Evolutionary conservation across 2,329 filamentous ascomycete species (phyloP).

Genomic region (Penicillium nordicum): DNA sequence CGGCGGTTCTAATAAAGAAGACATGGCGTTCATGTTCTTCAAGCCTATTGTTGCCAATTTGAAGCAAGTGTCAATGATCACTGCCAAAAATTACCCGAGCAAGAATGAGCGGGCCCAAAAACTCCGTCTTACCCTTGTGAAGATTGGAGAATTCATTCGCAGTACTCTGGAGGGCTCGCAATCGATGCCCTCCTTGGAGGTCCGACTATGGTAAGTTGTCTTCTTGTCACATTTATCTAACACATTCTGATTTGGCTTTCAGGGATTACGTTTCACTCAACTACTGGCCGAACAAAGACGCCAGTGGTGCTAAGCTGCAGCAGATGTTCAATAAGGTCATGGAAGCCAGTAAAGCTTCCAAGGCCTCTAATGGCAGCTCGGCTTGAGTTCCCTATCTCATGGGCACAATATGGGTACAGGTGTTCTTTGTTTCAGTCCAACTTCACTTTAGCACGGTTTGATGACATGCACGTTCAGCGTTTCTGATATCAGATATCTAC

Average conservation of each 20-base stretch:
- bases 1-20: constrained; percentile 33
- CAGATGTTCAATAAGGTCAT: constrained; percentile 39
- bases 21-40: constrained; percentile 46
- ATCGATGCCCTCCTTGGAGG: constrained; percentile 41
- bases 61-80: constrained; percentile 44
- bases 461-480: constrained; percentile 18
- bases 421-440: constrained; percentile 6
- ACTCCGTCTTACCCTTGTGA: constrained; percentile 42
- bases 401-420: neutral
- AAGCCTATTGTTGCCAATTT: constrained; percentile 46
- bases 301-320: constrained; percentile 35
- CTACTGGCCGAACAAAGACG: constrained; percentile 48
- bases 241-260: constrained; percentile 23
- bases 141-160: constrained; percentile 47
- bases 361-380: constrained; percentile 29
- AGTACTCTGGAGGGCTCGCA: constrained; percentile 38
- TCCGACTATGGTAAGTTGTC: constrained; percentile 43
- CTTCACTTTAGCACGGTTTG: constrained; percentile 11
- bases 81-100: constrained; percentile 45
- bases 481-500: constrained; percentile 5
- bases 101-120: constrained; percentile 44
- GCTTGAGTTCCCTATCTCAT: neutral
- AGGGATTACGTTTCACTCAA: constrained; percentile 46
- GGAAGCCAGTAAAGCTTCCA: constrained; percentile 29
- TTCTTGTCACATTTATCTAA: neutral